Conservation (phyloP, 768 basidiomycete species). For the Naganishia randhawae region DNA sequence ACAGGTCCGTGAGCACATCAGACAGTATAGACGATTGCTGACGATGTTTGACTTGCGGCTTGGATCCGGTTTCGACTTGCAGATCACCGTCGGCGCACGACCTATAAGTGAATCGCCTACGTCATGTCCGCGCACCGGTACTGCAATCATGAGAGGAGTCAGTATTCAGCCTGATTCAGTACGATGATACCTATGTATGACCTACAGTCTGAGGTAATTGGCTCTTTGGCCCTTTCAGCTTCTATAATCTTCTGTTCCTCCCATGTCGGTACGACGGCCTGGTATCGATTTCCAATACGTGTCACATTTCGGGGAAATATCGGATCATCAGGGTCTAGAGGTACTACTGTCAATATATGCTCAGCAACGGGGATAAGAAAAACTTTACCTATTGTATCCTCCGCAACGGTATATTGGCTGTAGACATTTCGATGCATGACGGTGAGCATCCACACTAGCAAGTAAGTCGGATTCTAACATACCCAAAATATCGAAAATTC, state of each 20-base stretch:
- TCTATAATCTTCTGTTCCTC: slow-evolving; percentile 44
- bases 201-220: slow-evolving; percentile 16
- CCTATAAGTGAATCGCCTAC: slow-evolving; percentile 34
- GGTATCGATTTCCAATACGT: slow-evolving; percentile 82
- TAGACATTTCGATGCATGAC: not conserved
- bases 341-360: slow-evolving; percentile 29
- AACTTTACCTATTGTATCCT: slow-evolving; percentile 76
- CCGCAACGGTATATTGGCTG: slow-evolving; percentile 83
- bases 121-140: slow-evolving; percentile 41
- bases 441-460: not conserved
- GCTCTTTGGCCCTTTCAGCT: slow-evolving; percentile 29
- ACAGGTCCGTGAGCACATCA: slow-evolving; percentile 17
- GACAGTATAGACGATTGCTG: not conserved
- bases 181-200: too few species aligned
- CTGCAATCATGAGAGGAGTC: not conserved
- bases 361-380: slow-evolving; percentile 26
- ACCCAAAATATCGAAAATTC: slow-evolving; percentile 92
- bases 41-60: not conserved
- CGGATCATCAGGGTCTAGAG: slow-evolving; percentile 84
- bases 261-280: slow-evolving; percentile 60
- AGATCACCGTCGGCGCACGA: slow-evolving; percentile 38
- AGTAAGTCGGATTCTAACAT: slow-evolving; percentile 44
- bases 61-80: slow-evolving; percentile 34
- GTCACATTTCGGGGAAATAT: slow-evolving; percentile 92
- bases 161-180: too few species aligned